Evolutionary conservation across 352 stramenopile genomes (phyloP).

Genomic region (Phytopythium mirpurense): DNA sequence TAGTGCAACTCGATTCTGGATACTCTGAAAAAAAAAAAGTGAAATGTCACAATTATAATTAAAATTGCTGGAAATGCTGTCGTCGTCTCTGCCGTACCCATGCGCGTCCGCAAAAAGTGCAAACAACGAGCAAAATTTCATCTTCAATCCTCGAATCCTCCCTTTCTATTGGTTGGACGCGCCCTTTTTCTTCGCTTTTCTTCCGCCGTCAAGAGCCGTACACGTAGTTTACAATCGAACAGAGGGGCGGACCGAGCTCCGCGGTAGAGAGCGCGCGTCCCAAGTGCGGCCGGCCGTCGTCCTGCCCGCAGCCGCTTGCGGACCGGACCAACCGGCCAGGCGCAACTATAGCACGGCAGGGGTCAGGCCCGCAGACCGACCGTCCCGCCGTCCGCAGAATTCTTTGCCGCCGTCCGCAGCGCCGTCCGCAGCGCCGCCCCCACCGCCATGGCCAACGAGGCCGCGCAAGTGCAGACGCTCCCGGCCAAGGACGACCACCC

Average conservation of each 20-base stretch:
- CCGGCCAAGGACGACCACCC: slow-evolving; percentile 39
- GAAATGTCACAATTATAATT: no score
- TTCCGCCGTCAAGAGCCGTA: not conserved
- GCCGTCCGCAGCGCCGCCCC: not conserved
- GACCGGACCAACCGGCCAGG: no score
- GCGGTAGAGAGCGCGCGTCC: not conserved
- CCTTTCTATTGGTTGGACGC: no score
- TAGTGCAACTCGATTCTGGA: no score
- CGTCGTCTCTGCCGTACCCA: not conserved
- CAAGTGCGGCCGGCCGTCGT: not conserved
- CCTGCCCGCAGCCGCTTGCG: not conserved
- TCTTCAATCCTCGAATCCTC: no score
- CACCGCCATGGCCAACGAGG: slow-evolving; percentile 23
- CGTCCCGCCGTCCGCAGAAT: not conserved
- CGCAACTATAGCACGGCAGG: no score
- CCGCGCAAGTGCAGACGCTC: slow-evolving; percentile 42
- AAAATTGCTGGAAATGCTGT: no score
- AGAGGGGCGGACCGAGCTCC: not conserved
- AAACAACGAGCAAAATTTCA: no score
- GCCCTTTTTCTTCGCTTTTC: not conserved
- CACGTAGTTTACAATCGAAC: not conserved
- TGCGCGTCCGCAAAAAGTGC: not conserved
- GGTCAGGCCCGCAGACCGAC: no score
- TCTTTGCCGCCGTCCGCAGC: not conserved
- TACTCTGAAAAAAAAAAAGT: no score